Evolutionary conservation across 2,329 filamentous ascomycete genomes (phyloP), one percentile per base, ranked within the genome.

Genomic region (Lachnellula suecica): DNA sequence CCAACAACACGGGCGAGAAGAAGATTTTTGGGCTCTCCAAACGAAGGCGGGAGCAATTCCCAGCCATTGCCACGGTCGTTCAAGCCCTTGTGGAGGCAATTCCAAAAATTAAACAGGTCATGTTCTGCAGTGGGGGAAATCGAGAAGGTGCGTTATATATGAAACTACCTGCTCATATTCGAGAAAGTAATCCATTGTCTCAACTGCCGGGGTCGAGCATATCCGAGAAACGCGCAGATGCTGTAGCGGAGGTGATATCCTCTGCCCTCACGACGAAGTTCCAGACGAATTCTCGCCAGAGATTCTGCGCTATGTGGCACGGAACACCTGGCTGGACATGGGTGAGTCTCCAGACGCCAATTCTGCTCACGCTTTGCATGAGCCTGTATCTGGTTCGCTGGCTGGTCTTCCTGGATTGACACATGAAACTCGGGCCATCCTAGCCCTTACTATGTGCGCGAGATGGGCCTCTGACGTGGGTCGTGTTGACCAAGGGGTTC

Each of bases 41-140:
- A 59, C 79, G 92, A 1, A 80, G 92, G 42, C 85, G 89, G 9
- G 77, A 79, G 11, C 92, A 97, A 69, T 91, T 96, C 37, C 88
- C 90, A 1, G 91, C 92, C 25, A 91, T 96, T 27, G 83, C 85
- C 0, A 83, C 89, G 25, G 83, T 96, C 4, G 83, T 96, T n/a
- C 82, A 87, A 27, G 85, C 88, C 17, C 79, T 97, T 15, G 76
- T 87, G 27, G 74, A 81, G 37, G 81, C 84, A 1, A 77, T 96
- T 2, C 88, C 88, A 4, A 77, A 77, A 40, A 86, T 96, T 59
- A 82, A 83, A 40, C 78, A 81, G 22, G 88, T 92, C 2, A 87
- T 86, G 1, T 97, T 96, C 70, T 95, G 91, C 66, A 87, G 90
- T 61, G 90, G 92, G 19, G 92, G 91, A 7, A 92, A 96, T 56